These are phyloP conservation scores for Lumnitzera racemosa DNA, from an alignment of 345 rosid species.

Conservation along the genomic window DNA sequence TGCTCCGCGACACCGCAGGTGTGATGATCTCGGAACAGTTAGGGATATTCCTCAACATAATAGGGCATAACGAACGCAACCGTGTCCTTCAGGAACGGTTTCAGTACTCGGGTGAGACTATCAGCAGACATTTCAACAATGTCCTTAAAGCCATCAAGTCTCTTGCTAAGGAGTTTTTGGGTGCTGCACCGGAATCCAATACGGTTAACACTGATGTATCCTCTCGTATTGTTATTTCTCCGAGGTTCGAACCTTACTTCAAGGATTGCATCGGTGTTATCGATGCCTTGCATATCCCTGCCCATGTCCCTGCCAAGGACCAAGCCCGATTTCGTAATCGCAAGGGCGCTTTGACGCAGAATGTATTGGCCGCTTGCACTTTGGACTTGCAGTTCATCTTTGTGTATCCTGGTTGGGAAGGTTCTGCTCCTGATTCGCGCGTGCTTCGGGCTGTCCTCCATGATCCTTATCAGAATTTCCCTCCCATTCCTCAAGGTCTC, in stretches of 20 bases:
- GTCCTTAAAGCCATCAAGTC: constrained; percentile 78
- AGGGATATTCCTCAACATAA: constrained; percentile 66
- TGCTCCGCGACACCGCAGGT: constrained; percentile 59
- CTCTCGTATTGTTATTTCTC: constrained; percentile 12
- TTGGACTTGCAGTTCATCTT: constrained; percentile 69
- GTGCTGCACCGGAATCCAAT: constrained; percentile 31
- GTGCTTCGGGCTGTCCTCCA: constrained; percentile 67
- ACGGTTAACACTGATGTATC: constrained; percentile 17
- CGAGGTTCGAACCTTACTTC: constrained; percentile 55
- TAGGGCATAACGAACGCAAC: constrained; percentile 76
- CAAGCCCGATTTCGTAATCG: constrained; percentile 64
- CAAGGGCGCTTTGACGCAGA: constrained; percentile 60
- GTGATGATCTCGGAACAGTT: constrained; percentile 74
- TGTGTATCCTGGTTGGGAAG: constrained; percentile 85
- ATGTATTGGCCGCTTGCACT: constrained; percentile 75
- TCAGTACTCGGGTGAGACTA: constrained; percentile 77
- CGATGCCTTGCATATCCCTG: constrained; percentile 68
- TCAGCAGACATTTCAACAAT: constrained; percentile 74
- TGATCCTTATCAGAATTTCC: constrained; percentile 80
- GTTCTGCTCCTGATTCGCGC: constrained; percentile 64
- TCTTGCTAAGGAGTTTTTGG: constrained; percentile 53
- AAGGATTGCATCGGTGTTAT: constrained; percentile 75
- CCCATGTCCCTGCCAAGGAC: constrained; percentile 70
- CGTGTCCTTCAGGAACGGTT: constrained; percentile 72
- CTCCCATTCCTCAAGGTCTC: constrained; percentile 57